phyloP scores from a whole-genome alignment of 2,329 filamentous ascomycete species.

The Penicillium sp. region DNA sequence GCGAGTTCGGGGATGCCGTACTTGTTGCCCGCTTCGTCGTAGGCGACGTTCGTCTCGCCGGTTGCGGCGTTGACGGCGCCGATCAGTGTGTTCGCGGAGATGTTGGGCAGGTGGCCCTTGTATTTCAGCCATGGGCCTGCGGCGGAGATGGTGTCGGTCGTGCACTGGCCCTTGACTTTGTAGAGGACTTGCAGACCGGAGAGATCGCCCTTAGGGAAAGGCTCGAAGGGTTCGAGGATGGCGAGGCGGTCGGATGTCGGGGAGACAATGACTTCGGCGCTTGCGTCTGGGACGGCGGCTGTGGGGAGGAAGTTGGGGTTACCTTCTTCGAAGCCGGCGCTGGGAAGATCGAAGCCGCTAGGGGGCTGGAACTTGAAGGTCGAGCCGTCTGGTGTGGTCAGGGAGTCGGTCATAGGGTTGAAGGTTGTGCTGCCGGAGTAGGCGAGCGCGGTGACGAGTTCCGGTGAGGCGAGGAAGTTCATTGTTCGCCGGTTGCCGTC shows the following conservation, averaged over 20 bases:
- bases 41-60: conserved; percentile 82
- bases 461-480: conserved; percentile 96
- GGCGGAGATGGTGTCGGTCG: conserved; percentile 95
- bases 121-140: conserved; percentile 98
- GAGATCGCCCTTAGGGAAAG: conserved; percentile 71
- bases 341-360: conserved; percentile 51
- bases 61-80: conserved; percentile 88
- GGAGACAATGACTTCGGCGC: conserved; percentile 64
- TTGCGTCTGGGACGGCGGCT: conserved; percentile 61
- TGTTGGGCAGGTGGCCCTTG: conserved; percentile 97
- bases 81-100: conserved; percentile 93
- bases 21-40: conserved; percentile 68
- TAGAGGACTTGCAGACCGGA: conserved; percentile 74
- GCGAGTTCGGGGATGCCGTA: conserved; percentile 55
- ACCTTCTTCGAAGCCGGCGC: conserved; percentile 71
- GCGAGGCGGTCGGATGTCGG: conserved; percentile 85
- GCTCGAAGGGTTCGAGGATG: conserved; percentile 76
- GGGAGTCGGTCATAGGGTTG: conserved; percentile 82
- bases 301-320: conserved; percentile 65
- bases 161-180: conserved; percentile 96
- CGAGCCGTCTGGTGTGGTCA: conserved; percentile 69
- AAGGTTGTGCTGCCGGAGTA: conserved; percentile 90
- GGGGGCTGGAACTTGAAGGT: conserved; percentile 78
- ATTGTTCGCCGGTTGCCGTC: conserved; percentile 94
- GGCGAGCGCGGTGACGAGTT: conserved; percentile 91